A percentile compares a stretch with the other conserved stretches of the same genome.
These are phyloP conservation scores for Hymenoscyphus linearis DNA, from an alignment of 2,329 filamentous ascomycete species.

Conservation along the genomic window DNA sequence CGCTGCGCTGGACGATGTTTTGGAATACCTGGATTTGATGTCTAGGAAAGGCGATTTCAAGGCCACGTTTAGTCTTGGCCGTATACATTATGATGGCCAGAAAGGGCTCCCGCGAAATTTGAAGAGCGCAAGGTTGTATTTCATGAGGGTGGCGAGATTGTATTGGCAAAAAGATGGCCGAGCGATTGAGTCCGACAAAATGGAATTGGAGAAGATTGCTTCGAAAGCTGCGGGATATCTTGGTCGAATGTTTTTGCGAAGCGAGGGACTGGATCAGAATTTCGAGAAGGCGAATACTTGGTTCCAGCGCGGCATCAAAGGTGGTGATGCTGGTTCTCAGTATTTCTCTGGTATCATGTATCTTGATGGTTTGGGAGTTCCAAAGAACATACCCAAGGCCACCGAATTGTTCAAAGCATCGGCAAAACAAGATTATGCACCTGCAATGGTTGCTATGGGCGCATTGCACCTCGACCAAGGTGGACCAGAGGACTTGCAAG, in stretches of 20 bases:
- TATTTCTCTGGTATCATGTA: conserved; percentile 68
- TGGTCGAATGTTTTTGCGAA: conserved; percentile 66
- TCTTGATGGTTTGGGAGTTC: conserved; percentile 60
- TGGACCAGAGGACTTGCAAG: conserved; percentile 35
- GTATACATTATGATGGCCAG: conserved; percentile 65
- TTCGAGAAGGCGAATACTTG: conserved; percentile 59
- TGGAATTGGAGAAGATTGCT: conserved; percentile 57
- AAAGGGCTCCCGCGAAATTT: conserved; percentile 56
- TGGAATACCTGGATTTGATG: conserved; percentile 78
- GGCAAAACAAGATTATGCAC: conserved; percentile 61
- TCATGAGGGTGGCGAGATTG: conserved; percentile 59
- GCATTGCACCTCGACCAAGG: conserved; percentile 67
- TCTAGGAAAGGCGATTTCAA: conserved; percentile 69
- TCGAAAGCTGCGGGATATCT: conserved; percentile 67
- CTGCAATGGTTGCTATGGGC: conserved; percentile 62
- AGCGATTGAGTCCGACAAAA: conserved; percentile 49
- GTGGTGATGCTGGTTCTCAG: conserved; percentile 61
- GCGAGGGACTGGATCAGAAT: conserved; percentile 64
- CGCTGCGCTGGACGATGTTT: conserved; percentile 83
- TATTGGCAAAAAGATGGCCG: conserved; percentile 65
- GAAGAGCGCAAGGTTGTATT: conserved; percentile 60
- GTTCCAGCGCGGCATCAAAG: conserved; percentile 61
- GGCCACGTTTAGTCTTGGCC: conserved; percentile 63
- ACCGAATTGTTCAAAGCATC: conserved; percentile 61
- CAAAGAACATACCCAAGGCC: conserved; percentile 55